Base-by-base conservation (phyloP, 148 eudicot species). In the Agrostemma githago region DNA sequence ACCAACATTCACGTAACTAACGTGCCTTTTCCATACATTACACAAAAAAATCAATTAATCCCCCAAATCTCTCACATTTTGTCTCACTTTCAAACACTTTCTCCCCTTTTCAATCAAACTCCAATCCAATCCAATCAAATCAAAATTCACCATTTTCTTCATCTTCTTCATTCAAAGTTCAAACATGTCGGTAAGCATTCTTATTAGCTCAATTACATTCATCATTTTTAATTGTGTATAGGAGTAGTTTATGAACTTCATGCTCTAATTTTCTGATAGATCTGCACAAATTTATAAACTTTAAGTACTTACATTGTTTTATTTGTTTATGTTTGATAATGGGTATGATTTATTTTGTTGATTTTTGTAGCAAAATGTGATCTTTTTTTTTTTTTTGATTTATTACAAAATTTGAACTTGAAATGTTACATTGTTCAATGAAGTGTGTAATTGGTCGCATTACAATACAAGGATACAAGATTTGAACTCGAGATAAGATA, bases 181-280 rank as follows among this genome's bases (percentile, higher is more conserved):
- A 20, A 61, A 61, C 37, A 61, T 61, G 65, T 61, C 65, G 65
- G 65, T 61, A 61, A 7, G 65, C 65, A 61, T 61, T 26, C 19
- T 51, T 51, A 51, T 61, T 61, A 7, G 15, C 38, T 61, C 40
- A 61, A 61, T 61, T 21, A 1, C 26, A 3, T 61, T 8, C 1
- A 1, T 8, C 7, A 7, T 61, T 21, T 51, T 14, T 48, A 9
- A 6, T 7, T 20, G 11, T 6, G 9, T 20, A 61, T 10, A 12
- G n/a, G n/a, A n/a, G 56, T 51, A 51, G 4, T 51, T 51, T 51
- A 51, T 51, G 56, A 10, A 51, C 0, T 51, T 51, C 14, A 51
- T 51, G 56, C 15, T 11, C 15, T 51, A 12, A 51, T 51, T 11
- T 51, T 51, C 14, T 0, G 16, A 11, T 12, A 21, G 66, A 21